phyloP scores from a whole-genome alignment of 805 yeast genomes.

The Metschnikowia lochheadii region DNA sequence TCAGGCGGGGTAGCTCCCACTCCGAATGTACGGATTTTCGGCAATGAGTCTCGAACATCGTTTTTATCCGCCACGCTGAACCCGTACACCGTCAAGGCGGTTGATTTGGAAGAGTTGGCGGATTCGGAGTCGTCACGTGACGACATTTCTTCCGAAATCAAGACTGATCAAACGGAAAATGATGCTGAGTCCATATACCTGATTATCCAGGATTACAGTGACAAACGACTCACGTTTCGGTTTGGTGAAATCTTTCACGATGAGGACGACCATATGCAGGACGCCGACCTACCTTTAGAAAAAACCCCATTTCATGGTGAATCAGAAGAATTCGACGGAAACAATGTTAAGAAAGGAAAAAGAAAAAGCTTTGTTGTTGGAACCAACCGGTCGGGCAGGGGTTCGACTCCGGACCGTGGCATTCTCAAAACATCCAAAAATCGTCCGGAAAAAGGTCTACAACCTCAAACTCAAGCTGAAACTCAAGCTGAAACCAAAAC shows the following conservation, averaged over 20 bases:
- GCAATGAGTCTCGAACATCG: conserved; percentile 8
- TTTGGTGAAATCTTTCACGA: conserved; percentile 11
- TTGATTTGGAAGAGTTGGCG: conserved; percentile 35
- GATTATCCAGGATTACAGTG: conserved; percentile 28
- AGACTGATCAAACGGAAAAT: background rate
- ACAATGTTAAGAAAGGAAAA: too few relatives aligned
- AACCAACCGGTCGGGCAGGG: too few relatives aligned
- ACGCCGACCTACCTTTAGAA: too few relatives aligned
- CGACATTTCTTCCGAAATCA: background rate
- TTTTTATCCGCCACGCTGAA: conserved; percentile 4
- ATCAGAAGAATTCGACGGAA: too few relatives aligned
- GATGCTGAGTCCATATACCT: conserved; percentile 30
- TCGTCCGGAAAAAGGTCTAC: too few relatives aligned
- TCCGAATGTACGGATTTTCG: background rate
- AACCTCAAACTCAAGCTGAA: too few relatives aligned
- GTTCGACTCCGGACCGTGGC: too few relatives aligned
- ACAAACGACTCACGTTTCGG: conserved; percentile 8
- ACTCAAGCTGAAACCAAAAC: too few relatives aligned
- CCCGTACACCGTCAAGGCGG: conserved; percentile 1
- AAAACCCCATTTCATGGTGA: too few relatives aligned
- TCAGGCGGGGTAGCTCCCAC: background rate
- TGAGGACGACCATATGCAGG: background rate
- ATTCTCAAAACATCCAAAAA: too few relatives aligned
- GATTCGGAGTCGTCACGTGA: conserved; percentile 28
- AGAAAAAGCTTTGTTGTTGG: too few relatives aligned